phyloP scores from a whole-genome alignment of 2,329 filamentous ascomycete species.

The Penicillium sp. region DNA sequence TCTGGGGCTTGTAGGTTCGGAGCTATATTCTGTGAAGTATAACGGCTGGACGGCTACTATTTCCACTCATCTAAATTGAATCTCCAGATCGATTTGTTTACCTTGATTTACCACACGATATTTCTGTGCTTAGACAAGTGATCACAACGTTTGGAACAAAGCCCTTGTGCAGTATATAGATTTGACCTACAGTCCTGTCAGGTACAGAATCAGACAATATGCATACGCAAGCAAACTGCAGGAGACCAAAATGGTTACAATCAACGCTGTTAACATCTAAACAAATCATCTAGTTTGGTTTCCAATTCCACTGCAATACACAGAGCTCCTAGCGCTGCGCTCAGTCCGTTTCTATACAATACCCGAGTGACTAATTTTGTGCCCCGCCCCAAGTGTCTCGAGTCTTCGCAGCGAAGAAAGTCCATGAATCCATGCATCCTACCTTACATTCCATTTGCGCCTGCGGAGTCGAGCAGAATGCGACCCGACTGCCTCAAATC shows the following conservation, averaged over 20 bases:
- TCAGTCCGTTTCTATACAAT: background rate
- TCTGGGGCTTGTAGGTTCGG: background rate
- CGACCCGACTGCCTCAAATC: background rate
- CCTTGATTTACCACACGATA: background rate
- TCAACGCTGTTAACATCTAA: background rate
- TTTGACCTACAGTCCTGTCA: background rate
- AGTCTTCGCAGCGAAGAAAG: background rate
- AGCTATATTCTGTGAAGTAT: background rate
- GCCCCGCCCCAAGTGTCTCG: background rate
- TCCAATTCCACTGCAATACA: background rate
- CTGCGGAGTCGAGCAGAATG: conserved; percentile 1
- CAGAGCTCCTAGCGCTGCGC: background rate
- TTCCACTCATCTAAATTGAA: background rate
- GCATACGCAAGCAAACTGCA: background rate
- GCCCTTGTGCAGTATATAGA: no score
- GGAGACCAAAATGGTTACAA: background rate
- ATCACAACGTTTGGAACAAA: no score
- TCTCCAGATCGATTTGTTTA: background rate
- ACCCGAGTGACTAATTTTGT: background rate
- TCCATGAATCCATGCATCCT: background rate
- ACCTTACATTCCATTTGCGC: background rate
- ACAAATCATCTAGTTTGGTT: background rate
- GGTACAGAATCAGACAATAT: background rate
- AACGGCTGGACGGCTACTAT: background rate
- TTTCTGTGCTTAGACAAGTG: background rate